These are phyloP conservation scores for Lasiosphaeris hirsuta DNA, from an alignment of 495 filamentous ascomycete species.

Conservation along the genomic window DNA sequence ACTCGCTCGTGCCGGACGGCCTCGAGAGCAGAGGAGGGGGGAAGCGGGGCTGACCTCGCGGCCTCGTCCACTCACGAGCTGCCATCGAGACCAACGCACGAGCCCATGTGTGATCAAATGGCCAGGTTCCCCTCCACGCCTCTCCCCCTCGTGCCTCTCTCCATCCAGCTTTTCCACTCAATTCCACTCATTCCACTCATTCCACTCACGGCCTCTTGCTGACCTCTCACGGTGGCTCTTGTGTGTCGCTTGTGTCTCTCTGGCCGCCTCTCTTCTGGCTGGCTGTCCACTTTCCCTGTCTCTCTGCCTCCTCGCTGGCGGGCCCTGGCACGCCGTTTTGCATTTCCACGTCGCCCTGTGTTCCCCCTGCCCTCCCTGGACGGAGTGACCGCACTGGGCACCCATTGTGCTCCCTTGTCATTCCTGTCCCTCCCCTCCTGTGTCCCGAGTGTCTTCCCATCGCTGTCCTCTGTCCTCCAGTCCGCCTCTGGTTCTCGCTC, in stretches of 20 bases:
- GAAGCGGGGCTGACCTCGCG: conserved; percentile 20
- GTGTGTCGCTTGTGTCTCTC: no score
- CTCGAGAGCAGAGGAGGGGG: conserved; percentile 7
- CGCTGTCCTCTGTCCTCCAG: no score
- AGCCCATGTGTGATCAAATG: conserved; percentile 16
- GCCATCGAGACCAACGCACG: conserved; percentile 21
- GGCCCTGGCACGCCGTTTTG: neutral
- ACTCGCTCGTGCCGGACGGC: neutral
- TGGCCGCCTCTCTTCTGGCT: no score
- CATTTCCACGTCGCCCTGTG: neutral
- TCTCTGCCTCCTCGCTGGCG: neutral
- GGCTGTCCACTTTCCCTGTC: no score
- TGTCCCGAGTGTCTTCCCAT: no score
- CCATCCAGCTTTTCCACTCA: neutral
- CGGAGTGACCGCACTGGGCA: no score
- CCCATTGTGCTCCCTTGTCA: no score
- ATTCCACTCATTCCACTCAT: neutral
- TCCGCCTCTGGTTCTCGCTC: no score
- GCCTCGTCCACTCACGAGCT: conserved; percentile 22
- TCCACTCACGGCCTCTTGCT: neutral
- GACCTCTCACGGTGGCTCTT: neutral
- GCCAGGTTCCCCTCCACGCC: conserved; percentile 10
- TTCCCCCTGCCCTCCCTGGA: neutral
- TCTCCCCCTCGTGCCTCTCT: neutral
- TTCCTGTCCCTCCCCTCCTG: no score